These are phyloP conservation scores for Haplographium delicatum DNA, from an alignment of 495 filamentous ascomycete species.

Conservation along the genomic window DNA sequence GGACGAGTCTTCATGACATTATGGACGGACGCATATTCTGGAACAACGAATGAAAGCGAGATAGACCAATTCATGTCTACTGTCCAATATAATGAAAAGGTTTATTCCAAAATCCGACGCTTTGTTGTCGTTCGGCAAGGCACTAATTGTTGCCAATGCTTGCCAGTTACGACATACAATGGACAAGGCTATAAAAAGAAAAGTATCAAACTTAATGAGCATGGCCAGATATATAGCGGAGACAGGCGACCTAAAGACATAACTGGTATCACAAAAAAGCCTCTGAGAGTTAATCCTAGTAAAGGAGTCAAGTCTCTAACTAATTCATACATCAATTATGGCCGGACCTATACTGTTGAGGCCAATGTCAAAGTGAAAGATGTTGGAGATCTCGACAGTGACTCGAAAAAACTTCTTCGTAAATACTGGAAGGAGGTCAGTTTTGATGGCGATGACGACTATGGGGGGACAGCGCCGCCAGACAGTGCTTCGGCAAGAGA, in stretches of 20 bases:
- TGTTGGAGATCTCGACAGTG: constrained; percentile 15
- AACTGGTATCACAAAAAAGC: neutral
- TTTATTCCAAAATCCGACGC: constrained; percentile 19
- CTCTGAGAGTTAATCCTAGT: constrained; percentile 8
- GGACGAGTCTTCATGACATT: constrained; percentile 22
- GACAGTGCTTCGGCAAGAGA: too few relatives aligned
- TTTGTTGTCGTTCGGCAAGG: constrained; percentile 21
- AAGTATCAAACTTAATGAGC: constrained; percentile 13
- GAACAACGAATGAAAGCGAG: constrained; percentile 1
- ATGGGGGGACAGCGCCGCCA: too few relatives aligned
- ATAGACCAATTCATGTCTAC: constrained; percentile 11
- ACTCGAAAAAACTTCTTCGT: constrained; percentile 10
- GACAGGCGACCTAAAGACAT: constrained; percentile 1
- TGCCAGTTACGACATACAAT: constrained; percentile 18
- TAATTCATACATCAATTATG: constrained; percentile 21
- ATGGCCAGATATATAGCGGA: constrained; percentile 20
- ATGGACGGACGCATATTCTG: constrained; percentile 19
- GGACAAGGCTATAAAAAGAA: constrained; percentile 8
- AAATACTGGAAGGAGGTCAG: too few relatives aligned
- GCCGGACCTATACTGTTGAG: constrained; percentile 16
- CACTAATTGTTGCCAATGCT: constrained; percentile 8
- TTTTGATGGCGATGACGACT: too few relatives aligned
- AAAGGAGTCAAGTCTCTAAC: neutral
- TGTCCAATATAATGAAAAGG: constrained; percentile 9
- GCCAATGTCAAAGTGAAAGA: constrained; percentile 22